Base-by-base conservation (phyloP, 2,329 filamentous ascomycete species). In the Pseudogymnoascus sp. region DNA sequence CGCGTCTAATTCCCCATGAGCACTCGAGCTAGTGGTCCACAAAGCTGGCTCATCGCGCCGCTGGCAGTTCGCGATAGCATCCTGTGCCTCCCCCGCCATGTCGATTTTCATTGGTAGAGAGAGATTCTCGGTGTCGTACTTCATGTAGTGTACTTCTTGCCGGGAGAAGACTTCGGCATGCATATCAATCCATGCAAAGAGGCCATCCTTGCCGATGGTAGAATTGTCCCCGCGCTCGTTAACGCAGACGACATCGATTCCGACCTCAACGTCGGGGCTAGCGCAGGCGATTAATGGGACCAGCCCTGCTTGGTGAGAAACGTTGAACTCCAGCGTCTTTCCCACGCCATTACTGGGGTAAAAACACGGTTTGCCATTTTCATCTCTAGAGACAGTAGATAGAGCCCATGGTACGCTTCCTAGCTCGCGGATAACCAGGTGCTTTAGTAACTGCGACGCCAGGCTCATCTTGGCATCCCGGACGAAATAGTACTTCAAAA, bases 261-360 rank as follows among this genome's bases (percentile, higher is more conserved):
- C 90, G 0, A 91, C 80, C 53, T 88, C 76, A 19, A 75, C 70
- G 61, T 70, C n/a, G 60, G 63, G 63, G 40, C 63, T 66, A 1
- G 31, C 29, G 13, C 47, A 59, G 10, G 86, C 87, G 11, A 88
- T 80, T 31, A 93, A 77, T 1, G 83, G 83, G 0, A 92, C 89
- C 14, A 93, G 77, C 1, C 90, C 89, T 7, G 86, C 87, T 77
- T 93, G 90, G 74, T 93, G 90, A 53, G 84, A 87, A 63, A 93
- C 82, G 74, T 93, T 93, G 80, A 93, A 93, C 31, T 66, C 64
- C 38, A 63, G 62, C 11, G 56, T 6, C 11, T 31, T 47, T 14
- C 13, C 50, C 37, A 31, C 13, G 8, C 10, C 26, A 33, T 64
- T 61, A 40, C 14, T 6, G 65, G 62, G 7, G 14, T 65, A 68